Percentiles rank a stretch among this genome's conserved stretches.
Conservation (phyloP, 805 yeast genomes). For the Myxozyma nipponensis region DNA sequence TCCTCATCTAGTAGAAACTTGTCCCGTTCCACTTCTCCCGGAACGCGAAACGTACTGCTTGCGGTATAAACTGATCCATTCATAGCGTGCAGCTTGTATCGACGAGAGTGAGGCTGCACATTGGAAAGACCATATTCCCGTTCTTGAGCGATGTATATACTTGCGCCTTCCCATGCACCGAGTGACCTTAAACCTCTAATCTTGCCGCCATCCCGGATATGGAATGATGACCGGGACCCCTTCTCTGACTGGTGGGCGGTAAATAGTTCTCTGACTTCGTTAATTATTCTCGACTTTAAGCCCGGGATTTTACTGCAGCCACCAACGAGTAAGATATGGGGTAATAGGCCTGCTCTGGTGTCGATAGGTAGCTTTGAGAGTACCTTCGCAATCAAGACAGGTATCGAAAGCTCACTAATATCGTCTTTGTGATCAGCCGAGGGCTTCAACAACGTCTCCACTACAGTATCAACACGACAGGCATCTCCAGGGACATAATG, state of each 20-base stretch:
- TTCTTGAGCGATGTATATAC: conserved; percentile 16
- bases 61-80: conserved; percentile 1
- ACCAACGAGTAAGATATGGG: conserved; percentile 17
- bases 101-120: not conserved
- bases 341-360: conserved; percentile 8
- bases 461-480: conserved; percentile 9
- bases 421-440: conserved; percentile 15
- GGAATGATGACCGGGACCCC: conserved; percentile 1
- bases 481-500: conserved; percentile 13
- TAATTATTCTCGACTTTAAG: conserved; percentile 6
- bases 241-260: not conserved
- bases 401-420: conserved; percentile 8
- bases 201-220: not conserved
- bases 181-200: conserved; percentile 11
- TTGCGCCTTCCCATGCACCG: conserved; percentile 28
- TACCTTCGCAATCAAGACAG: conserved; percentile 5
- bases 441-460: conserved; percentile 5
- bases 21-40: conserved; percentile 25
- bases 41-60: conserved; percentile 14
- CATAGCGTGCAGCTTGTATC: not conserved
- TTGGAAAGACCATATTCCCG: conserved; percentile 7
- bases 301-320: conserved; percentile 18
- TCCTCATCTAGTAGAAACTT: conserved; percentile 9
- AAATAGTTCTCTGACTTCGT: conserved; percentile 5
- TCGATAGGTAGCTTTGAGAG: conserved; percentile 5